Base-by-base conservation (phyloP, 1,284 basidiomycete species). In the Pseudozyma sp. region DNA sequence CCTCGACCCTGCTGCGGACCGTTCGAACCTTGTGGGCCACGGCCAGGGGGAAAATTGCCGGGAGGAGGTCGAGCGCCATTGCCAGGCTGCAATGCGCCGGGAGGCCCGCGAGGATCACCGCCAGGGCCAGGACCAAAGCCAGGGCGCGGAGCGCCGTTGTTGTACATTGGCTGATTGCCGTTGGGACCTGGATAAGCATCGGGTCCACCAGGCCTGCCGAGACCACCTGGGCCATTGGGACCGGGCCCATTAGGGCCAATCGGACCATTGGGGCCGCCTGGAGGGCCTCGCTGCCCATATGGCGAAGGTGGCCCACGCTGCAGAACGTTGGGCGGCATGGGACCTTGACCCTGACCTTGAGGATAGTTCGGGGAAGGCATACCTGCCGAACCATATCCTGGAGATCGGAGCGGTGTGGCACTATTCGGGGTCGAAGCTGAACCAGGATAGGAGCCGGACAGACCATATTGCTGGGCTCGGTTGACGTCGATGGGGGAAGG, bases 231-330 rank as follows among this genome's bases (percentile, higher is more conserved):
- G 36, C 49, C 53, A 16, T 31, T 40, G 21, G 63, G 60, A 13
- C 18, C 53, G 25, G 58, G 58, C 14, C 52, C 48, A 13, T n/a
- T 35, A 13, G 56, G 50, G n/a, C 59, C 57, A 42, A 40, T 25
- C 1, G 50, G 43, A 38, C 50, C 50, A 45, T 38, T 35, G 18
- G 55, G 45, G 7, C 19, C 34, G n/a, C 47, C 48, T 10, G 19
- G 66, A 47, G 51, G 52, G 18, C 62, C 58, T 47, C 51, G 44
- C 25, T 63, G 64, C 7, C 49, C 61, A 21, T 68, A 60, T 3
- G 65, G 58, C 14, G 57, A 60, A n/a, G 70, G 71, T 7, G 71
- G 62, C 1, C 71, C 71, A 43, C 71, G 58, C 40, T 75, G 72
- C 12, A 75, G 55, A 19, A 75, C 64, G 25, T 70, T 70, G 3